These are phyloP conservation scores for Aspergillus flavus DNA, from an alignment of 2,329 filamentous ascomycete genomes.

Conservation along the genomic window DNA sequence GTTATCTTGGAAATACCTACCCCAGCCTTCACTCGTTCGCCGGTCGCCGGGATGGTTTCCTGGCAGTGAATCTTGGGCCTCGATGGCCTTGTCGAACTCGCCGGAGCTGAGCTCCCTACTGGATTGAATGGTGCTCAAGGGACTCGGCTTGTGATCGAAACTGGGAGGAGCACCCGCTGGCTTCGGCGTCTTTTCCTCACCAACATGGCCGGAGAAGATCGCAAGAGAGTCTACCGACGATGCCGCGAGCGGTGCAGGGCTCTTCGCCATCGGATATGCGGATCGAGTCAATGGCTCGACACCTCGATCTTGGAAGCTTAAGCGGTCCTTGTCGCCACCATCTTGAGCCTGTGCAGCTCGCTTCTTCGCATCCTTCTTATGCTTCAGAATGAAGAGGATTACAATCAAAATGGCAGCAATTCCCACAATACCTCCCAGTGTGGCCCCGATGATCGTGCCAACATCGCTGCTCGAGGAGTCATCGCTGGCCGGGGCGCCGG, in stretches of 20 bases:
- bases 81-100: constrained; percentile 23
- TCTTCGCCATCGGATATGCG: constrained; percentile 49
- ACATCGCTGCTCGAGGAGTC: constrained; percentile 32
- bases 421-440: constrained; percentile 78
- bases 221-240: constrained; percentile 43
- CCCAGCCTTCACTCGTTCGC: constrained; percentile 52
- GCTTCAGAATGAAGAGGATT: constrained; percentile 69
- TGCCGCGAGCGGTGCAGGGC: constrained; percentile 37
- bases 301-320: constrained; percentile 49
- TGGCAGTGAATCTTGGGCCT: constrained; percentile 18
- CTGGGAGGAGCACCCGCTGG: constrained; percentile 23
- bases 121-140: constrained; percentile 34
- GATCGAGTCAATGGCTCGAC: constrained; percentile 46
- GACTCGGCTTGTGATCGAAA: constrained; percentile 28
- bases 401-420: constrained; percentile 70
- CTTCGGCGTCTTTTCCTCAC: constrained; percentile 36
- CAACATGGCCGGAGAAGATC: constrained; percentile 43
- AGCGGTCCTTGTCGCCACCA: constrained; percentile 59
- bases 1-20: constrained; percentile 50
- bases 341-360: constrained; percentile 53
- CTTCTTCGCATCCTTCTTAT: constrained; percentile 55
- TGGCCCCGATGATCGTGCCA: constrained; percentile 74
- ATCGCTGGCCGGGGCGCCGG: constrained; percentile 36
- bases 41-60: constrained; percentile 38
- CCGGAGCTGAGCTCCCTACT: constrained; percentile 25